Conservation (phyloP, 345 rosid species). For the Camelina hispida region DNA sequence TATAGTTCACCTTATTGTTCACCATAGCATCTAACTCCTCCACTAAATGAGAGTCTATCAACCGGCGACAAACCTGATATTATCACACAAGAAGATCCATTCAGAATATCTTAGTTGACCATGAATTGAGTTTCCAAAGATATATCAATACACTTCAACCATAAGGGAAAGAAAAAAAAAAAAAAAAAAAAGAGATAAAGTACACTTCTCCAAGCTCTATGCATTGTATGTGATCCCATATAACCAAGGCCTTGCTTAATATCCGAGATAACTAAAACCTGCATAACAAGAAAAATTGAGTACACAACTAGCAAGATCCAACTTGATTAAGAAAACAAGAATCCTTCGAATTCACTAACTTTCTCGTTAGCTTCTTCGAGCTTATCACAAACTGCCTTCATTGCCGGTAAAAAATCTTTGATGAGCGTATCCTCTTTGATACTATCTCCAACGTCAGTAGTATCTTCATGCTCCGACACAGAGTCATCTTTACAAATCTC, state of each 20-base stretch:
- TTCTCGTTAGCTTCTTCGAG: constrained; percentile 78
- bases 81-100: constrained; percentile 24
- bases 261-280: constrained; percentile 92
- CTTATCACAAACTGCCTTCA: constrained; percentile 79
- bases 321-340: constrained; percentile 16
- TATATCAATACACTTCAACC: constrained; percentile 1
- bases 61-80: constrained; percentile 68
- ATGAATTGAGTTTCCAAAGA: neutral
- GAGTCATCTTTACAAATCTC: constrained; percentile 70
- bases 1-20: constrained; percentile 66
- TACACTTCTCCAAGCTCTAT: constrained; percentile 91
- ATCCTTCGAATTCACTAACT: constrained; percentile 49
- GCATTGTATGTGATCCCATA: constrained; percentile 57
- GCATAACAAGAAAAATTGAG: constrained; percentile 52
- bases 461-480: constrained; percentile 42
- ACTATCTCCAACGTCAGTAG: constrained; percentile 48
- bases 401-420: constrained; percentile 81
- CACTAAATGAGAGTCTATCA: constrained; percentile 73
- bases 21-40: constrained; percentile 82
- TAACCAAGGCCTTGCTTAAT: constrained; percentile 84
- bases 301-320: constrained; percentile 31
- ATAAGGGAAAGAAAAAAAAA: neutral
- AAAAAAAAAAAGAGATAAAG: constrained; percentile 21
- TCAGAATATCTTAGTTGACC: neutral
- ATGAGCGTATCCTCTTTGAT: constrained; percentile 62